A percentile compares a stretch with the other conserved stretches of the same genome.
Evolutionary conservation across 2,329 filamentous ascomycete species (phyloP).

Genomic region (Penicillium sp.): DNA sequence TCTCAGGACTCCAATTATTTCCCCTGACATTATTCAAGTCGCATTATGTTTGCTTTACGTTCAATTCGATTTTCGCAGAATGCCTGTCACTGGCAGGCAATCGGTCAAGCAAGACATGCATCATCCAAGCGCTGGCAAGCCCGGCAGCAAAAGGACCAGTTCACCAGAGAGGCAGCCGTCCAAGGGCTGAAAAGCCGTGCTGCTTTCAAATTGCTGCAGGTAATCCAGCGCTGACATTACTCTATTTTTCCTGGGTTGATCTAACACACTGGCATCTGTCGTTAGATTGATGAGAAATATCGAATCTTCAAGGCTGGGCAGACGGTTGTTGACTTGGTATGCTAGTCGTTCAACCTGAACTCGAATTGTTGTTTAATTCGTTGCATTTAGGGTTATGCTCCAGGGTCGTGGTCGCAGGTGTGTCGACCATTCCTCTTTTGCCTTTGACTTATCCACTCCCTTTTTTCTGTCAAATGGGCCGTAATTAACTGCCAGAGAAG

Average conservation of each 20-base stretch:
- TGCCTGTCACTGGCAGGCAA: not conserved
- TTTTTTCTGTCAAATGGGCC: constrained; percentile 1
- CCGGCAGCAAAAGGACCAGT: constrained; percentile 72
- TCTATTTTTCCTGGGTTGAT: not conserved
- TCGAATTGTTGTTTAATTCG: constrained; percentile 1
- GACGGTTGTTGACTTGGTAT: constrained; percentile 84
- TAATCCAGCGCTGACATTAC: constrained; percentile 34
- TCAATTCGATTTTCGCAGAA: not conserved
- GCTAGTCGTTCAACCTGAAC: not conserved
- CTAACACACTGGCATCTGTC: constrained; percentile 5
- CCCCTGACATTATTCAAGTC: not conserved
- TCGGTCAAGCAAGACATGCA: constrained; percentile 25
- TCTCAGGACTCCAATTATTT: not conserved
- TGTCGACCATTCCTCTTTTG: not conserved
- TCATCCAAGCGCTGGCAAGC: constrained; percentile 80
- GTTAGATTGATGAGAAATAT: constrained; percentile 77
- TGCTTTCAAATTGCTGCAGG: constrained; percentile 89
- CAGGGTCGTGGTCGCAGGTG: constrained; percentile 62
- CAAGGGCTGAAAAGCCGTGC: constrained; percentile 83
- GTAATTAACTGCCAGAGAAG: constrained; percentile 44
- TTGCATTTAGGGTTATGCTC: constrained; percentile 46
- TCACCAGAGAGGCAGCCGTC: constrained; percentile 72
- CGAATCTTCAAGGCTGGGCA: constrained; percentile 75
- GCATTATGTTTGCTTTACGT: constrained; percentile 15
- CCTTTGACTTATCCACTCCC: not conserved